Evolutionary conservation across 1,284 basidiomycete species (phyloP).

Genomic region (Irpex sp.): DNA sequence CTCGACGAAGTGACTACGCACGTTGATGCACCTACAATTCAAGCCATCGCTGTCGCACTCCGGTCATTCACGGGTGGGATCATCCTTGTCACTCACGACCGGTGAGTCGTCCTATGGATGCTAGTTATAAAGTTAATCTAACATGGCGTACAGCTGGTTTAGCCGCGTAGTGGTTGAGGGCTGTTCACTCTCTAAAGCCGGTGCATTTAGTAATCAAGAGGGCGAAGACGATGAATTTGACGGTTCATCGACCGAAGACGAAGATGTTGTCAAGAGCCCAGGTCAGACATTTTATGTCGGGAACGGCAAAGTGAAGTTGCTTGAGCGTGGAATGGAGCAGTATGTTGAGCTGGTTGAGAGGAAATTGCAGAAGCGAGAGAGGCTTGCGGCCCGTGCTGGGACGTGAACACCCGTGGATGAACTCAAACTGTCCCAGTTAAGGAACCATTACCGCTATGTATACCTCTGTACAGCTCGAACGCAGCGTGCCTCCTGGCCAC

Average conservation of each 20-base stretch:
- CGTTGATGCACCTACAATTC: slow-evolving; percentile 61
- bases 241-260: slow-evolving; percentile 17
- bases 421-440: too few species aligned
- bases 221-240: slow-evolving; percentile 18
- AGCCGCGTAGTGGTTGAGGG: slow-evolving; percentile 33
- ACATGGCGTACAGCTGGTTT: slow-evolving; percentile 21
- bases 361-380: slow-evolving; percentile 4
- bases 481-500: not conserved
- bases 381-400: not conserved
- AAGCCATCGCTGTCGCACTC: slow-evolving; percentile 52
- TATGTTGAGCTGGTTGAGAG: slow-evolving; percentile 12
- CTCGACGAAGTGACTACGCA: slow-evolving; percentile 71
- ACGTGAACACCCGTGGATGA: not conserved
- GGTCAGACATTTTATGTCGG: slow-evolving; percentile 41
- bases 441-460: too few species aligned
- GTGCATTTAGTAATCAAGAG: slow-evolving; percentile 10
- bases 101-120: slow-evolving; percentile 18
- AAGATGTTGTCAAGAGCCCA: slow-evolving; percentile 23
- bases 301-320: slow-evolving; percentile 32
- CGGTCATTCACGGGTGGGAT: slow-evolving; percentile 52
- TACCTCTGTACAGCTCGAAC: too few species aligned
- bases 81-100: slow-evolving; percentile 66
- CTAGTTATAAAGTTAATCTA: not conserved
- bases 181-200: slow-evolving; percentile 14
- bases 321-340: slow-evolving; percentile 34